Evolutionary conservation across 257 asterid genomes (phyloP).

Genomic region (Eucommia ulmoides): DNA sequence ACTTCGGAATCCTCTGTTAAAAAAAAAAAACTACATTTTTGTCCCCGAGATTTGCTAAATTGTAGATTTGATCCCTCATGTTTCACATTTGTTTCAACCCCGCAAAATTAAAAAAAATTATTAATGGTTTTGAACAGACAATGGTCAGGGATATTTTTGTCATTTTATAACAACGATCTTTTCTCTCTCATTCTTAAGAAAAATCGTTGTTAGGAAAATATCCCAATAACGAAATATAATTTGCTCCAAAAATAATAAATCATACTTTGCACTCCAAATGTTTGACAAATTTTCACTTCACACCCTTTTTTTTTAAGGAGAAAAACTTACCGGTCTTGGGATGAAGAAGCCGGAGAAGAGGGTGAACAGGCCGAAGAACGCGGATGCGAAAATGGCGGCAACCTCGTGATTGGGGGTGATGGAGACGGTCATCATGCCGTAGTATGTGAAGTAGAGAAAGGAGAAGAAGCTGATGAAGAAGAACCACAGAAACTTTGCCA

Average conservation of each 20-base stretch:
- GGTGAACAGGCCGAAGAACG: constrained; percentile 47
- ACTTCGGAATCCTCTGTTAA: constrained; percentile 66
- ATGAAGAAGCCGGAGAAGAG: constrained; percentile 55
- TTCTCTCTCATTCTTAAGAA: too few species aligned
- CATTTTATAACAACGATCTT: too few species aligned
- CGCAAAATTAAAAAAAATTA: not conserved
- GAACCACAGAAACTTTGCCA: constrained; percentile 43
- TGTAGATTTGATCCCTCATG: too few species aligned
- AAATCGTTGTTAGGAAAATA: too few species aligned
- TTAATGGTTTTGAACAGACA: too few species aligned
- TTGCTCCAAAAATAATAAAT: not conserved
- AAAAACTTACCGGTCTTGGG: constrained; percentile 44
- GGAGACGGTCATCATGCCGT: constrained; percentile 59
- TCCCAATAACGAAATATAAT: too few species aligned
- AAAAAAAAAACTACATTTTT: too few species aligned
- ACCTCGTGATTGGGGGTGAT: constrained; percentile 42
- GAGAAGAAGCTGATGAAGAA: constrained; percentile 38
- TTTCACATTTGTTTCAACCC: too few species aligned
- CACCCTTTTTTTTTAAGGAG: not conserved
- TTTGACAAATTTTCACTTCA: too few species aligned
- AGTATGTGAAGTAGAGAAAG: constrained; percentile 43
- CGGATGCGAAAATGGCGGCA: constrained; percentile 35
- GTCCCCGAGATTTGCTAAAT: too few species aligned
- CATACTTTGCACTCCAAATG: too few species aligned
- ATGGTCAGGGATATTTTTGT: too few species aligned